Base-by-base conservation (phyloP, 441 rosid species). In the Erodium trifolium region DNA sequence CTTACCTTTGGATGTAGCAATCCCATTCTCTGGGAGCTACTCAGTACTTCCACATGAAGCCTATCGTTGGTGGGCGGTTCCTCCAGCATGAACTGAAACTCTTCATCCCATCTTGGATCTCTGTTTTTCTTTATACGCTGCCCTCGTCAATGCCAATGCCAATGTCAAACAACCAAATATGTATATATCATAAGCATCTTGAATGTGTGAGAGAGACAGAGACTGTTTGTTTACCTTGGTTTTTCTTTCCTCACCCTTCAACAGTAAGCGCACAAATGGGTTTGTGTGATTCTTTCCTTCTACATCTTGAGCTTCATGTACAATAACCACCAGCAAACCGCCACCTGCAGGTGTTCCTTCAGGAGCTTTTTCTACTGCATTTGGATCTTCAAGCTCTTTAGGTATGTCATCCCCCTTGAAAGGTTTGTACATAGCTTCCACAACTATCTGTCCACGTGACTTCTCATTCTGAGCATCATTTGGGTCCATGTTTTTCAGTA, bases 231-330 rank as follows among this genome's bases (percentile, higher is more conserved):
- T 57, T 79, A 85, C 91, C 91, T 80, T 86, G 3, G 91, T 88
- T 77, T 79, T 88, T 67, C 71, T 85, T 55, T 83, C 91, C 73
- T 85, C 91, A 5, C 91, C 93, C 79, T 77, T 81, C 72, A 86
- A 86, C 8, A 85, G 78, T 68, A 88, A 35, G 35, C 93, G 89
- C 47, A 72, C 93, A 31, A 16, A 78, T 67, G 89, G 93, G 43
- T 86, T 88, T 2, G 89, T 88, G 69, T 88, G 93, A 73, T 86
- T 77, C 74, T 86, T 88, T 34, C 91, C 89, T 85, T 86, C 93
- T 7, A 88, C 59, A 70, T 85, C 88, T 70, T 82, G 84, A 75
- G 85, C 91, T 81, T 88, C 91, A 18, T 88, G 93, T 31, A 88
- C 71, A 60, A 81, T 78, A 62, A 86, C 79, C 10, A 85, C 88